phyloP scores from a whole-genome alignment of 2,329 filamentous ascomycete genomes.

The Exophiala dermatitidis region DNA sequence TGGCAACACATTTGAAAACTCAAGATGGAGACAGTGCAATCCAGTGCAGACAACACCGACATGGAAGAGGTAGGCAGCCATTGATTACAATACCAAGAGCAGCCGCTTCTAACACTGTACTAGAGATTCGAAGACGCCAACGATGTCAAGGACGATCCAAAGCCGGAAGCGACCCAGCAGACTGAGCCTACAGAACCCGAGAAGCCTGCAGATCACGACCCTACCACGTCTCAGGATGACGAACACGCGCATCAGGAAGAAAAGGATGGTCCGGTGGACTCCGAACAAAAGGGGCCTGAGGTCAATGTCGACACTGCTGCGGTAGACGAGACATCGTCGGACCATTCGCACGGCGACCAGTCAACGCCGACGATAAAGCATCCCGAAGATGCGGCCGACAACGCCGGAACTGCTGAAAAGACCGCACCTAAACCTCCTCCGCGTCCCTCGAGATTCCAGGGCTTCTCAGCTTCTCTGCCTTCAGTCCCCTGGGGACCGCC shows the following conservation, averaged over 20 bases:
- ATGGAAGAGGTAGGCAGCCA: conserved; percentile 36
- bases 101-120: conserved; percentile 37
- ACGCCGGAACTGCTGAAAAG: conserved; percentile 27
- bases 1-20: background rate
- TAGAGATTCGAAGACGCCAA: conserved; percentile 79
- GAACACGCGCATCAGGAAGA: conserved; percentile 3
- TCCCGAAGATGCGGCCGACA: conserved; percentile 3
- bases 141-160: conserved; percentile 31
- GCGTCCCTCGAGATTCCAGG: conserved; percentile 56
- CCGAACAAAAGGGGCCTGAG: conserved; percentile 7
- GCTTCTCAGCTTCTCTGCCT: conserved; percentile 64
- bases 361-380: conserved; percentile 8
- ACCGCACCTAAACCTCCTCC: conserved; percentile 41
- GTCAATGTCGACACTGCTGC: background rate
- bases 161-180: conserved; percentile 7
- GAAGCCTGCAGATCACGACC: conserved; percentile 1
- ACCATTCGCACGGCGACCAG: conserved; percentile 6
- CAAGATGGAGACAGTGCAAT: conserved; percentile 30
- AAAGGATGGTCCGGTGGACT: conserved; percentile 5
- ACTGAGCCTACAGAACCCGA: conserved; percentile 3
- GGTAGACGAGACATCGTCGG: conserved; percentile 1
- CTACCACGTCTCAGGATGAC: background rate
- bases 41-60: conserved; percentile 37
- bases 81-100: background rate
- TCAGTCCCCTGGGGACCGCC: conserved; percentile 63